These are phyloP conservation scores for Neopestalotiopsis clavispora DNA, from an alignment of 2,329 filamentous ascomycete species.

Conservation along the genomic window DNA sequence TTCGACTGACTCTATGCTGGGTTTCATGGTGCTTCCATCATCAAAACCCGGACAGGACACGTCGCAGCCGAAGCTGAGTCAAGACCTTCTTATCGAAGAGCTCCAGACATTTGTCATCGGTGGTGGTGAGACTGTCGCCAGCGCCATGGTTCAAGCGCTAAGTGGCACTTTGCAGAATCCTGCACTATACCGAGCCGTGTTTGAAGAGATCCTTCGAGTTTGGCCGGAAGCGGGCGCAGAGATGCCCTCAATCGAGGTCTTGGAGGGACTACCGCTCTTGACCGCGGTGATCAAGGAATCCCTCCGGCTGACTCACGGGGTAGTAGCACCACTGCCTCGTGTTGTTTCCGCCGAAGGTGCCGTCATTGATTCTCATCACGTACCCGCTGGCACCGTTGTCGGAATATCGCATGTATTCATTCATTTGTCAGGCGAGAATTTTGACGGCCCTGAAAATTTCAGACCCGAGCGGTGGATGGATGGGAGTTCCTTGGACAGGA, in stretches of 20 bases:
- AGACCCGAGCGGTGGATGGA: conserved; percentile 16
- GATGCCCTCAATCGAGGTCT: conserved; percentile 28
- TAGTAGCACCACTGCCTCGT: conserved; percentile 15
- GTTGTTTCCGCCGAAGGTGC: conserved; percentile 1
- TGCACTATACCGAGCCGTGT: conserved; percentile 37
- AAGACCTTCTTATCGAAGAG: neutral
- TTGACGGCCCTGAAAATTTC: conserved; percentile 13
- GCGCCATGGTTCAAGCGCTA: conserved; percentile 44
- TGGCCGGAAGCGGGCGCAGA: conserved; percentile 39
- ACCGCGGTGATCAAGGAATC: conserved; percentile 18
- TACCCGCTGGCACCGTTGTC: conserved; percentile 15
- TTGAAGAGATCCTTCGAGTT: conserved; percentile 39
- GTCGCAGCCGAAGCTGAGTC: conserved; percentile 4
- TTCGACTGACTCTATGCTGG: neutral
- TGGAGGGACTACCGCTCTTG: conserved; percentile 15
- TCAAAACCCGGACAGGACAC: neutral
- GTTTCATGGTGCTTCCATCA: conserved; percentile 1
- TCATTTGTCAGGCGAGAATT: conserved; percentile 7
- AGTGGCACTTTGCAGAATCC: conserved; percentile 44
- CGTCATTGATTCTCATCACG: conserved; percentile 8
- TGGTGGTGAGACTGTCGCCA: conserved; percentile 49
- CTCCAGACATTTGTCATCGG: conserved; percentile 46
- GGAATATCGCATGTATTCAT: conserved; percentile 17
- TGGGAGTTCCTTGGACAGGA: neutral
- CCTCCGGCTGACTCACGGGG: conserved; percentile 11